Evolutionary conservation across 2,329 filamentous ascomycete species (phyloP).

Genomic region (Paraphoma sp.): DNA sequence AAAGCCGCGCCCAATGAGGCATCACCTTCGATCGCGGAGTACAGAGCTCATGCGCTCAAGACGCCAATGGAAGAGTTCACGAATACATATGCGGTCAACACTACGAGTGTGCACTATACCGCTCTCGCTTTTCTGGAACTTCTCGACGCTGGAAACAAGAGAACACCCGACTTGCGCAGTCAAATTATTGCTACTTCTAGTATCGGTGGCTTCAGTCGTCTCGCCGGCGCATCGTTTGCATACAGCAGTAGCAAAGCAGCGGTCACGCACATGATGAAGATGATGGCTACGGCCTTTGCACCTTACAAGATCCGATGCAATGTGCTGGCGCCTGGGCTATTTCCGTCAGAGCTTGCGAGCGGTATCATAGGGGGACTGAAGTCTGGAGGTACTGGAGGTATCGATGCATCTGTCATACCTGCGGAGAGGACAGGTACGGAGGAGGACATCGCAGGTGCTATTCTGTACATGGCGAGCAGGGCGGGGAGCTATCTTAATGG

Average conservation of each 20-base stretch:
- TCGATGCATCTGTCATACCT: slow-evolving; percentile 46
- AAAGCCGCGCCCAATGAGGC: slow-evolving; percentile 13
- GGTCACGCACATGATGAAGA: slow-evolving; percentile 57
- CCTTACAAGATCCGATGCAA: slow-evolving; percentile 57
- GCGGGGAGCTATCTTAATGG: slow-evolving; percentile 71
- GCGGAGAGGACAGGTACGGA: slow-evolving; percentile 66
- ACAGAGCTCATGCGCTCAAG: slow-evolving; percentile 22
- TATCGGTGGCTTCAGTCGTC: slow-evolving; percentile 23
- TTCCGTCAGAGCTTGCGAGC: slow-evolving; percentile 25
- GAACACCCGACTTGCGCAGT: slow-evolving; percentile 12
- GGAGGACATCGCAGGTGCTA: slow-evolving; percentile 68
- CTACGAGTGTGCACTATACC: slow-evolving; percentile 51
- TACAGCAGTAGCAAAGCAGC: slow-evolving; percentile 53
- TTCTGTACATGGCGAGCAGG: slow-evolving; percentile 69
- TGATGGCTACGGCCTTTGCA: slow-evolving; percentile 52
- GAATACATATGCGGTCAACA: slow-evolving; percentile 50
- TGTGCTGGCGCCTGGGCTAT: slow-evolving; percentile 56
- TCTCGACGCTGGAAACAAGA: slow-evolving; percentile 50
- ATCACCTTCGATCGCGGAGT: slow-evolving; percentile 20
- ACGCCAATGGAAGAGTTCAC: slow-evolving; percentile 36
- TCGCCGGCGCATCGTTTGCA: slow-evolving; percentile 21
- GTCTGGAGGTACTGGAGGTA: background rate
- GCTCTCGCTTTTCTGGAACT: slow-evolving; percentile 50
- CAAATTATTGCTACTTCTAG: slow-evolving; percentile 31
- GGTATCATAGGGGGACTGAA: slow-evolving; percentile 12